These are phyloP conservation scores for Hondaea fermentalgiana DNA, from an alignment of 108 stramenopile species.

Conservation along the genomic window DNA sequence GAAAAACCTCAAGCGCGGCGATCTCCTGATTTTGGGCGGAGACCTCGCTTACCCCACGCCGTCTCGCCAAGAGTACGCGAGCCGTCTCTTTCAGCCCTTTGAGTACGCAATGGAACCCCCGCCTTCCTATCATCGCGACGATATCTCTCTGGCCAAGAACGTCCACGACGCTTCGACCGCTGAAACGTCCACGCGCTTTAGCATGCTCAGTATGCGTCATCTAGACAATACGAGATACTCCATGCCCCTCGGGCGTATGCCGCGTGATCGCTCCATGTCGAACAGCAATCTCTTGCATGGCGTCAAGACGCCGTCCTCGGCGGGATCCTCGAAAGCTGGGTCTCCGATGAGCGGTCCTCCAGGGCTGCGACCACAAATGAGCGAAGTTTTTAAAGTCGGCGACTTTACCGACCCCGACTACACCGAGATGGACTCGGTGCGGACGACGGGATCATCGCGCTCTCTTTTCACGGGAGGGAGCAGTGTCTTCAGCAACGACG, in stretches of 20 bases:
- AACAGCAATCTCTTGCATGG: background rate
- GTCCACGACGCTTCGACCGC: background rate
- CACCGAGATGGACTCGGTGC: background rate
- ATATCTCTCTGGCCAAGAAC: conserved; percentile 46
- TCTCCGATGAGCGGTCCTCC: too few species aligned
- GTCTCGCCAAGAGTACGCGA: conserved; percentile 41
- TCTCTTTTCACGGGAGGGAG: background rate
- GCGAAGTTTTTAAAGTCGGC: background rate
- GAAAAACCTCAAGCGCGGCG: conserved; percentile 40
- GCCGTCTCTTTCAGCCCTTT: conserved; percentile 53
- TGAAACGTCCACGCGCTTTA: background rate
- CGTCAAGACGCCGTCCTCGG: background rate
- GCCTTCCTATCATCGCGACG: conserved; percentile 38
- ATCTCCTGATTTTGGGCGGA: conserved; percentile 54
- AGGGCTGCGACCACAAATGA: background rate
- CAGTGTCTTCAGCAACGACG: too few species aligned
- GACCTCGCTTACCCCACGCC: conserved; percentile 60
- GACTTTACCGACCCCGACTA: background rate
- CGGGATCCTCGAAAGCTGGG: background rate
- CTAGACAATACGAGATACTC: background rate
- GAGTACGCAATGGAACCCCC: conserved; percentile 59
- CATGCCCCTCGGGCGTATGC: background rate
- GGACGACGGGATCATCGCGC: background rate
- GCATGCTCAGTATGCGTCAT: background rate
- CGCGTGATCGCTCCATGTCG: background rate